phyloP scores from a whole-genome alignment of 1,139 yeast species.

The Zhuliangozyma blackwelliae region DNA sequence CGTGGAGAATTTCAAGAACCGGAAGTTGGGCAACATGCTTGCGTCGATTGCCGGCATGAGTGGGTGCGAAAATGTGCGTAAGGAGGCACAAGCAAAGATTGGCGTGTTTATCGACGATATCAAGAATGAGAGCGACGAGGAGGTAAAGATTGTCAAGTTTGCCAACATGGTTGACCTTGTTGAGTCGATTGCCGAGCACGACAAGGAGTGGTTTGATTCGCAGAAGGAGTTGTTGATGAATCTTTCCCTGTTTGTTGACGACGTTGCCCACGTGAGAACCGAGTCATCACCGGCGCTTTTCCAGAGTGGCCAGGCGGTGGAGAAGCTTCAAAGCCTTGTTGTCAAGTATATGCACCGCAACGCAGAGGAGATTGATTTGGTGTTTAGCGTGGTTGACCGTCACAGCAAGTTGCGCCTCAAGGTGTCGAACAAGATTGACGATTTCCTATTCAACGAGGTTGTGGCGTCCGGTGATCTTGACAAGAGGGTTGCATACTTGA shows the following conservation, averaged over 20 bases:
- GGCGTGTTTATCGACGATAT: conserved; percentile 32
- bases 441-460: conserved; percentile 53
- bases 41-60: conserved; percentile 59
- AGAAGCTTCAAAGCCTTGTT: conserved; percentile 54
- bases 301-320: conserved; percentile 70
- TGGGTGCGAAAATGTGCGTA: conserved; percentile 56
- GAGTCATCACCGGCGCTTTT: conserved; percentile 48
- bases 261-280: conserved; percentile 38
- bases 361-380: conserved; percentile 25
- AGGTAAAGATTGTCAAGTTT: conserved; percentile 56
- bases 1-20: conserved; percentile 58
- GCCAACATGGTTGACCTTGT: conserved; percentile 71
- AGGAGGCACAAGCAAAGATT: conserved; percentile 51
- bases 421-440: conserved; percentile 48
- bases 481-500: conserved; percentile 49
- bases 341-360: conserved; percentile 43
- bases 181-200: conserved; percentile 48
- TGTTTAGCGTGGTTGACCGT: conserved; percentile 49
- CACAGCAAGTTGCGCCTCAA: conserved; percentile 43
- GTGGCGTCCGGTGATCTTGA: conserved; percentile 48
- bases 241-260: conserved; percentile 43
- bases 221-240: conserved; percentile 49
- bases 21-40: conserved; percentile 64
- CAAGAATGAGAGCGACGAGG: conserved; percentile 45
- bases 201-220: conserved; percentile 56